Evolutionary conservation across 805 yeast species (phyloP).

Genomic region (Schizosaccharomyces octosporus): DNA sequence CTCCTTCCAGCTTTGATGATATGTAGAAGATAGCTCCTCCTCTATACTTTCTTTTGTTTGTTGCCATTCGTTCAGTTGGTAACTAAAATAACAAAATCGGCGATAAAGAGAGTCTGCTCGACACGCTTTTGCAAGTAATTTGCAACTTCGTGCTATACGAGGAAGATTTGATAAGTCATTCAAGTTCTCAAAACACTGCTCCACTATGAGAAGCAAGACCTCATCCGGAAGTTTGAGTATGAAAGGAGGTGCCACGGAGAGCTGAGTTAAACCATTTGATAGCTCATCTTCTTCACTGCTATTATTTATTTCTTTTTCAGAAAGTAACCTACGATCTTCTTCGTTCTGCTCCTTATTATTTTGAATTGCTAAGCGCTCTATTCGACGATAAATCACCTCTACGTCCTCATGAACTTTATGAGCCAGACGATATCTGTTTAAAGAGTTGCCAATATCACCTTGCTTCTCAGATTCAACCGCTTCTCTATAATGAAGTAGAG

Average conservation of each 20-base stretch:
- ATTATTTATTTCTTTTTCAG: neutral
- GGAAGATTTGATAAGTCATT: neutral
- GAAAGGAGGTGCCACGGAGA: neutral
- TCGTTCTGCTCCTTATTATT: conserved; percentile 2
- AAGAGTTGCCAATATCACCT: conserved; percentile 68
- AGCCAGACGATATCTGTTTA: conserved; percentile 46
- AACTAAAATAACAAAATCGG: neutral
- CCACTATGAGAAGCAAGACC: neutral
- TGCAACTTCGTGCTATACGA: neutral
- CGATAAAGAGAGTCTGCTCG: neutral
- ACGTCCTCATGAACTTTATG: conserved; percentile 28
- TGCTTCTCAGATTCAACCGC: conserved; percentile 48
- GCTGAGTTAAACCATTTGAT: neutral
- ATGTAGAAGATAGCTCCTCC: neutral
- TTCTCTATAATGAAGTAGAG: conserved; percentile 39
- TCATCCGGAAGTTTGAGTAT: conserved; percentile 8
- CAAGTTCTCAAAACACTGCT: neutral
- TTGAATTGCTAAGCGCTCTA: neutral
- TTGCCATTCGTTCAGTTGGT: neutral
- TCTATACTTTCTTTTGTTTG: neutral
- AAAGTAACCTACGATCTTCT: neutral
- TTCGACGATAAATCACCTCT: conserved; percentile 39
- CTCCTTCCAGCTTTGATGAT: conserved; percentile 15
- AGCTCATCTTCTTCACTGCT: neutral
- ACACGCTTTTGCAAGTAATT: neutral